Evolutionary conservation across 805 yeast species (phyloP).

Genomic region (Saccharomycopsis guyanensis): DNA sequence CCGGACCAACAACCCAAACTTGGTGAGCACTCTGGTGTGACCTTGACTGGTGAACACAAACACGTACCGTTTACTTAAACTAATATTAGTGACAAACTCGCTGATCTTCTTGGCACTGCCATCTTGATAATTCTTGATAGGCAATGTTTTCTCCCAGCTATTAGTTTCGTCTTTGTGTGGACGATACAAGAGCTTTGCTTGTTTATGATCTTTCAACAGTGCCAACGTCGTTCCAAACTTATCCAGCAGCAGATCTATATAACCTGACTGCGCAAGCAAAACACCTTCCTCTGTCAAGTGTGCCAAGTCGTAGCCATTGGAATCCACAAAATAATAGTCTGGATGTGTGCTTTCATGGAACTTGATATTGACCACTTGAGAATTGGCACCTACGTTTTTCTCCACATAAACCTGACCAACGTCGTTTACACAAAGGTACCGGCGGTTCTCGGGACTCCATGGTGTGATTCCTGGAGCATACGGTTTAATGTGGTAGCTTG

Average conservation of each 20-base stretch:
- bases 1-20: conserved; percentile 64
- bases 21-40: conserved; percentile 59
- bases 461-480: conserved; percentile 88
- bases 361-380: conserved; percentile 70
- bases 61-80: conserved; percentile 54
- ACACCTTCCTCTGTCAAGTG: conserved; percentile 62
- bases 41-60: conserved; percentile 74
- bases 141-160: conserved; percentile 64
- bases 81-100: conserved; percentile 61
- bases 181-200: conserved; percentile 52
- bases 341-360: conserved; percentile 64
- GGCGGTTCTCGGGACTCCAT: conserved; percentile 53
- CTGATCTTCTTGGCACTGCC: conserved; percentile 26
- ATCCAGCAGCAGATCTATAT: conserved; percentile 24
- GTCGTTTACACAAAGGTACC: conserved; percentile 74
- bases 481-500: conserved; percentile 41
- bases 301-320: conserved; percentile 64
- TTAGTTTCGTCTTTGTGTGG: conserved; percentile 58
- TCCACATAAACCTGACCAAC: conserved; percentile 63
- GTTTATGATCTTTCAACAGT: conserved; percentile 12
- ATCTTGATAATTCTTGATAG: conserved; percentile 29
- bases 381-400: conserved; percentile 50
- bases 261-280: conserved; percentile 46
- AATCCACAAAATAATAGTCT: conserved; percentile 82
- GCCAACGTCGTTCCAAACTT: conserved; percentile 15